A percentile compares a stretch with the other conserved stretches of the same genome.
Evolutionary conservation across 108 stramenopile species (phyloP).

Genomic region (Stephanodiscus triporus): DNA sequence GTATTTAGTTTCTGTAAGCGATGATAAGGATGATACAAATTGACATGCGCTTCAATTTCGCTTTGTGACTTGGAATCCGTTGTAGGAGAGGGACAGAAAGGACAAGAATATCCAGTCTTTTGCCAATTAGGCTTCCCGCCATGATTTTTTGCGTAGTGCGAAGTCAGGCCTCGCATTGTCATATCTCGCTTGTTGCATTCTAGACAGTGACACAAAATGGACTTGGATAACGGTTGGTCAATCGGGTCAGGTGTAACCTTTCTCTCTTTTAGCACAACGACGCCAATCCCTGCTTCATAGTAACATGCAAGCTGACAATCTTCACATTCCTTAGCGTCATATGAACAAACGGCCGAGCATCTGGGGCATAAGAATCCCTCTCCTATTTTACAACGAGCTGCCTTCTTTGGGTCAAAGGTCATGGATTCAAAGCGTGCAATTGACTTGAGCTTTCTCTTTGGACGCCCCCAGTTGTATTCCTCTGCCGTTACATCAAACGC

Average conservation of each 20-base stretch:
- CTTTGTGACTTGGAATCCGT: constrained; percentile 18
- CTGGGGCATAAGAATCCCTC: constrained; percentile 11
- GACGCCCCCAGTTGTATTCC: constrained; percentile 1
- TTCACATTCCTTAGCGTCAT: constrained; percentile 9
- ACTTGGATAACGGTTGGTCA: constrained; percentile 5
- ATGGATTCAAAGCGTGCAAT: constrained; percentile 25
- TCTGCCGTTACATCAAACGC: not conserved
- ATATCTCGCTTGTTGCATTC: constrained; percentile 31
- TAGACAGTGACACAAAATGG: constrained; percentile 40
- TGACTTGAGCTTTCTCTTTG: constrained; percentile 38
- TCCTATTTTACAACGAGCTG: constrained; percentile 6
- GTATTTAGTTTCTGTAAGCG: constrained; percentile 12
- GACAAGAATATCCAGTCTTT: constrained; percentile 37
- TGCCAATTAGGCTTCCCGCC: constrained; percentile 35
- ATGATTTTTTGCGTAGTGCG: constrained; percentile 34
- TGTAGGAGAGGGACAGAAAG: constrained; percentile 33
- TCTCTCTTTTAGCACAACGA: constrained; percentile 17
- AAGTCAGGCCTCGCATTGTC: constrained; percentile 37
- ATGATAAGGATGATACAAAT: constrained; percentile 22
- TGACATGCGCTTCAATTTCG: constrained; percentile 31
- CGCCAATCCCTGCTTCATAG: constrained; percentile 15
- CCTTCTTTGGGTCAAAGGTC: constrained; percentile 16
- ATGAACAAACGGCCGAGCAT: constrained; percentile 9
- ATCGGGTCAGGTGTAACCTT: not conserved
- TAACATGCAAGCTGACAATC: constrained; percentile 4